Evolutionary conservation across 139 green algal genomes (phyloP).

Genomic region (Zygnema circumcarinatum): DNA sequence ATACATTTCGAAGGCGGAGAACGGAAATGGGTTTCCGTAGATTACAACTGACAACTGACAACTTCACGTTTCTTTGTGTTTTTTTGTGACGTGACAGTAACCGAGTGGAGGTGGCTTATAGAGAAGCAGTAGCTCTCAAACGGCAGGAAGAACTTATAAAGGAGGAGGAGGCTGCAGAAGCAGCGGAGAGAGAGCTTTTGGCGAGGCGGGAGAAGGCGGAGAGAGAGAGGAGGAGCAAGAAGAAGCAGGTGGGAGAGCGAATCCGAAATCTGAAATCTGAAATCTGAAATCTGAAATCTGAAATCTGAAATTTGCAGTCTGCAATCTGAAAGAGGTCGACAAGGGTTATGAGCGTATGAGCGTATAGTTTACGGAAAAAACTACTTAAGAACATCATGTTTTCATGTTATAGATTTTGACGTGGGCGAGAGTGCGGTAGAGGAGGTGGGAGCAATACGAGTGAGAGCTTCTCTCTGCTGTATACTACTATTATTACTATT

Average conservation of each 20-base stretch:
- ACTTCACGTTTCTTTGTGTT: slow-evolving; percentile 32
- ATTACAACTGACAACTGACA: too few relatives aligned
- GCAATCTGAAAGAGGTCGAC: background rate
- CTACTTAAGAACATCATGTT: too few relatives aligned
- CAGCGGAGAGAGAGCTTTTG: slow-evolving; percentile 11
- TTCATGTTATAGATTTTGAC: too few relatives aligned
- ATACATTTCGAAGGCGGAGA: too few relatives aligned
- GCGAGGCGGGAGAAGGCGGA: slow-evolving; percentile 18
- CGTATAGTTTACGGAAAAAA: too few relatives aligned
- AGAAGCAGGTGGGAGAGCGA: slow-evolving; percentile 52
- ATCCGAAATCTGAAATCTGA: background rate
- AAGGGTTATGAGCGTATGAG: background rate
- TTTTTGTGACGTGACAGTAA: slow-evolving; percentile 32
- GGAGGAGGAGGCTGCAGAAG: slow-evolving; percentile 79
- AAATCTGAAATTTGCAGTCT: background rate
- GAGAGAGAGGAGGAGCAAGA: slow-evolving; percentile 46
- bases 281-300: background rate
- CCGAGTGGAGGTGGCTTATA: slow-evolving; percentile 75
- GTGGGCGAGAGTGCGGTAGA: too few relatives aligned
- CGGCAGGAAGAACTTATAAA: slow-evolving; percentile 88
- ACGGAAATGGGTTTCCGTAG: too few relatives aligned
- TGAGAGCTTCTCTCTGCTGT: too few relatives aligned
- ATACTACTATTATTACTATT: too few relatives aligned
- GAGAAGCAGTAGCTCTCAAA: slow-evolving; percentile 85
- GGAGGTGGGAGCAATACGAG: too few relatives aligned